A percentile compares a stretch with the other conserved stretches of the same genome.
These are phyloP conservation scores for Sporothrix inflata DNA, from an alignment of 2,329 filamentous ascomycete species.

Conservation along the genomic window DNA sequence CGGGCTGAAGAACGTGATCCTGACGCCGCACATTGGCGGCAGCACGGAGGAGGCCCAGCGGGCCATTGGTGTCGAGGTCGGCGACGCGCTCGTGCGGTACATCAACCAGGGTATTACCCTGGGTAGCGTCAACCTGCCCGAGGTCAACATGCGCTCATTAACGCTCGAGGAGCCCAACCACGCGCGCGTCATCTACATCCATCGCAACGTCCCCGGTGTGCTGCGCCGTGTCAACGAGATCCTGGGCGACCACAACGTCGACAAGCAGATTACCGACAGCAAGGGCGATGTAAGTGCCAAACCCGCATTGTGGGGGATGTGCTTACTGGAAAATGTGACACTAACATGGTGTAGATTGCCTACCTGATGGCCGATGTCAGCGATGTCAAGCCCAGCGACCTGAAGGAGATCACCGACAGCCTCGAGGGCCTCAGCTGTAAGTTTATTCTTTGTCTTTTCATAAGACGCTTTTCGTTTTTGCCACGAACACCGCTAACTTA, in stretches of 20 bases:
- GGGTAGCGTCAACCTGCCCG: slow-evolving; percentile 95
- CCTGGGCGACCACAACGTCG: slow-evolving; percentile 92
- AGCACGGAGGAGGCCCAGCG: slow-evolving; percentile 97
- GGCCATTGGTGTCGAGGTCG: slow-evolving; percentile 93
- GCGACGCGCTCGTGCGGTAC: slow-evolving; percentile 84
- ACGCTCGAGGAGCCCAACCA: slow-evolving; percentile 88
- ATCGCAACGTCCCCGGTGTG: slow-evolving; percentile 95
- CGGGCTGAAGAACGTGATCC: slow-evolving; percentile 84
- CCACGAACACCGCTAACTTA: slow-evolving; percentile 20
- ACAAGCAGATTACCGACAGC: slow-evolving; percentile 98
- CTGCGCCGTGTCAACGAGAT: slow-evolving; percentile 94
- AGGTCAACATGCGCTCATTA: slow-evolving; percentile 85
- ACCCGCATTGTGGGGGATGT: neutral
- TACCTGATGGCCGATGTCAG: slow-evolving; percentile 99
- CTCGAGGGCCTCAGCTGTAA: slow-evolving; percentile 80
- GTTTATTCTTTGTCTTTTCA: slow-evolving; percentile 40
- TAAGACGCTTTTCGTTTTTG: neutral
- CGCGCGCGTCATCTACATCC: slow-evolving; percentile 92
- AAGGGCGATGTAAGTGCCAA: slow-evolving; percentile 70
- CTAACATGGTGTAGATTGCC: slow-evolving; percentile 49
- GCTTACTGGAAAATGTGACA: neutral
- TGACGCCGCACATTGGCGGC: slow-evolving; percentile 95
- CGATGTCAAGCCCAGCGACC: slow-evolving; percentile 76
- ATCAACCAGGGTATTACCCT: slow-evolving; percentile 93
- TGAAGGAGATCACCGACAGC: slow-evolving; percentile 82